A percentile compares a stretch with the other conserved stretches of the same genome.
These are phyloP conservation scores for Ananas comosus DNA, from an alignment of 176 grass and related monocot genomes.

Conservation along the genomic window DNA sequence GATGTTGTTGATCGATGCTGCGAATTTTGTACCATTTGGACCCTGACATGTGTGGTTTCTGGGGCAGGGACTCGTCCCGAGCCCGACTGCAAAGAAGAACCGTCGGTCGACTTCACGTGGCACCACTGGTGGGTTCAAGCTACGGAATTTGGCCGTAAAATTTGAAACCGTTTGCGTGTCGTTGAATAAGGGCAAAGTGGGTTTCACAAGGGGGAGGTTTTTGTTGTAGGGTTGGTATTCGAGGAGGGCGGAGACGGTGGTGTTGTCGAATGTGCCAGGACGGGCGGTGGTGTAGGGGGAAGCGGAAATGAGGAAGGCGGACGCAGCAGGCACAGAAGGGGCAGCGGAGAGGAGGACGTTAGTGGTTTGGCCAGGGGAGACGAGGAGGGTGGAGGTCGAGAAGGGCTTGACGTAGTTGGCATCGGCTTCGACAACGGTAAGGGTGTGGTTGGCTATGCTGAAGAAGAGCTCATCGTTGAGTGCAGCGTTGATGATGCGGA, in stretches of 20 bases:
- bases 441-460: slow-evolving; percentile 60
- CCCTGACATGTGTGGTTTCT: slow-evolving; percentile 66
- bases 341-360: slow-evolving; percentile 51
- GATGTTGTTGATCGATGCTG: slow-evolving; percentile 62
- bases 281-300: slow-evolving; percentile 43
- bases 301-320: slow-evolving; percentile 48
- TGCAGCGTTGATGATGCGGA: slow-evolving; percentile 70
- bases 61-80: slow-evolving; percentile 54
- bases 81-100: slow-evolving; percentile 57
- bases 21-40: slow-evolving; percentile 59
- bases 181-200: slow-evolving; percentile 43
- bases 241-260: slow-evolving; percentile 41
- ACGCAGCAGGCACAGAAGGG: neutral
- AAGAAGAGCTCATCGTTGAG: slow-evolving; percentile 92
- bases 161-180: slow-evolving; percentile 37
- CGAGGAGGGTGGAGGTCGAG: slow-evolving; percentile 33
- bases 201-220: neutral
- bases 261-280: slow-evolving; percentile 64
- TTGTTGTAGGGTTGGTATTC: slow-evolving; percentile 27
- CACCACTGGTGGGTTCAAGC: slow-evolving; percentile 32
- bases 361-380: slow-evolving; percentile 68
- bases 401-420: slow-evolving; percentile 63
- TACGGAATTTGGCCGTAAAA: slow-evolving; percentile 42
- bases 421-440: slow-evolving; percentile 70
- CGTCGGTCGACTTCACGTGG: slow-evolving; percentile 35